phyloP scores from a whole-genome alignment of 164 flowering plant species.

The Kalanchoe fedtschenkoi region DNA sequence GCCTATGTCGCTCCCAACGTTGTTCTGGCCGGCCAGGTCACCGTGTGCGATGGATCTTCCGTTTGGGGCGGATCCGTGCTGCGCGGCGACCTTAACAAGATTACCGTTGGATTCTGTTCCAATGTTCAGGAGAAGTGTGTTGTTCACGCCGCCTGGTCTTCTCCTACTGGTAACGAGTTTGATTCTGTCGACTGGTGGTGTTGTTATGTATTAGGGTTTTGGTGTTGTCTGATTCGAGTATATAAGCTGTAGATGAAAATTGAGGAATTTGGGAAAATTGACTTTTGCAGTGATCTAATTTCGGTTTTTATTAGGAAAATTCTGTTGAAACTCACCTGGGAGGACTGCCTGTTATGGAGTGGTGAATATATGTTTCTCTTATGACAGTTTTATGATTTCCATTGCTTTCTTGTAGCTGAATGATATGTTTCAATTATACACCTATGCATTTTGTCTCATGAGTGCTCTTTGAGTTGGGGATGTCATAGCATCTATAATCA shows the following conservation, averaged over 20 bases:
- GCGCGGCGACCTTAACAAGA: constrained; percentile 94
- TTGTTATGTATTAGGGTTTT: not conserved
- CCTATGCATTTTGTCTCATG: too few relatives aligned
- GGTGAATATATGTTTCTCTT: too few relatives aligned
- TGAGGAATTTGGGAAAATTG: too few relatives aligned
- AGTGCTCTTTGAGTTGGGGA: too few relatives aligned
- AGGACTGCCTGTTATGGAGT: too few relatives aligned
- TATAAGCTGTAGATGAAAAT: not conserved
- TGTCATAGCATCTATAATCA: too few relatives aligned
- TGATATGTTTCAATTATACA: too few relatives aligned
- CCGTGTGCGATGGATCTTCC: constrained; percentile 79
- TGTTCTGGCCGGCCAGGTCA: constrained; percentile 91
- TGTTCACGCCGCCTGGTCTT: constrained; percentile 85
- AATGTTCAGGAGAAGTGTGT: constrained; percentile 94
- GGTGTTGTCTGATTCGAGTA: not conserved
- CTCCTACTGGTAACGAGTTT: constrained; percentile 71
- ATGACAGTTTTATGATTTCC: too few relatives aligned
- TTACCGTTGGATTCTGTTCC: constrained; percentile 83
- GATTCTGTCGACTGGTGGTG: not conserved
- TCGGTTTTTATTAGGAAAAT: too few relatives aligned
- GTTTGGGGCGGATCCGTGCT: constrained; percentile 90
- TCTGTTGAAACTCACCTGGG: too few relatives aligned
- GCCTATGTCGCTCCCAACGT: constrained; percentile 97
- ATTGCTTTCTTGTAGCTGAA: too few relatives aligned
- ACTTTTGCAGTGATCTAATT: too few relatives aligned